Base-by-base conservation (phyloP, 345 rosid species). In the Gossypium australe region DNA sequence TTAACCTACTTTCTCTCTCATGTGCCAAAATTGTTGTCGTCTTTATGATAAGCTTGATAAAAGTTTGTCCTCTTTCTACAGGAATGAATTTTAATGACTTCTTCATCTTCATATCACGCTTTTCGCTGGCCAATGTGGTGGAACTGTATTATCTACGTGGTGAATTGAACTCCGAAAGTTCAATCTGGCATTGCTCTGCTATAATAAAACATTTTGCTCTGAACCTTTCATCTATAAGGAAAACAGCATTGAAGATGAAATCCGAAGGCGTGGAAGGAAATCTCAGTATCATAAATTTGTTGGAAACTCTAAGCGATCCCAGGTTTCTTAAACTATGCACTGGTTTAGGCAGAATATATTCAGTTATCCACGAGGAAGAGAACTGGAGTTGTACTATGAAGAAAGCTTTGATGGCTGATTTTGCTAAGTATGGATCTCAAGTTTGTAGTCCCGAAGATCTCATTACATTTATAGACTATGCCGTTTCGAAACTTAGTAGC, bases 21-120 rank as follows among this genome's bases (percentile, higher is more conserved):
- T 34, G 41, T 48, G 14, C 57, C 9, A 25, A 67, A 48, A 10
- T 68, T 16, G 58, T 16, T 16, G 22, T 49, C 27, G 44, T 69
- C 44, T 68, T 68, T 9, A 9, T 69, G 22, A 25, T 49, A 18
- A 5, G 29, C 7, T 14, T 29, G 56, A 18, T 70, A 38, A 58
- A 61, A 59, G 76, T 67, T 60, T 41, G 41, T 64, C 63, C 52
- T 70, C 20, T 43, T 66, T 67, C 71, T n/a, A 25, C 91, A 94
- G 97, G 98, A 82, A 91, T 94, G 94, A 92, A 94, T 85, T 87
- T 92, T 76, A 58, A 72, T 27, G 97, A 92, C 78, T 92, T 91
- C 73, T 88, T 87, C 69, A 76, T 80, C 73, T 91, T 91, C 84
- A 80, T 94, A 72, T 79, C 88, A 3, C 85, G 79, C 70, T 78